Evolutionary conservation across 192 early-diverging fungal genomes (phyloP), one percentile per base, ranked within the genome.

Genomic region (Anaeromyces robustus): DNA sequence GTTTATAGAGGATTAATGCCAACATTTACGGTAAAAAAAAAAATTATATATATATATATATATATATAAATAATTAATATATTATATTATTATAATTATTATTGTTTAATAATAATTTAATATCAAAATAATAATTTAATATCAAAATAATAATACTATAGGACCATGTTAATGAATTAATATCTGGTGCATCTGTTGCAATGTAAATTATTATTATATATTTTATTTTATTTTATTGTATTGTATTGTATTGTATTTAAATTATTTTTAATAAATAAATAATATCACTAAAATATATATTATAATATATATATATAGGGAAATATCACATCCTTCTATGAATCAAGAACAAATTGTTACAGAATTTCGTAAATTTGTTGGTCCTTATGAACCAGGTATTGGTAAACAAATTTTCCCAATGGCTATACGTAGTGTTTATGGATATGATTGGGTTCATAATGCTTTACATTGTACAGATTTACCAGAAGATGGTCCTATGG

Each of bases 1-100:
- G 84, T 91, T 13, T 91, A 91, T 80, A 90, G 89, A 79, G 90
- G 88, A 2, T 87, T 91, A 37, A 81, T 90, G 34, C 87, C 88
- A 16, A 41, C 39, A 16, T 41, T 41, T 41, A 41, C 14, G 7
- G 39, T 41, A 89, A 90, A 32, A 90, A 90, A 79, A 85, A 90
- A 29, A 17, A 77, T 80, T 37, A 80, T 59, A 80, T 80, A 77
- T 26, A 17, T 77, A 80, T 37, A 30, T 78, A 86, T 86, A 81
- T 30, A 80, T 81, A 0, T 34, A 14, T 29, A 17, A 41, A 17
- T 78, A n/a, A 31, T 77, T 16, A 0, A 29, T 30, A 29, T 14
- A 22, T 13, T n/a, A 4, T 82, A 16, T 29, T 39, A 37, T 13
- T n/a, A 77, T 9, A 13, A 22, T 9, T 81, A 9, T 12, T 78